Conservation (phyloP, 2,329 filamentous ascomycete genomes). For the Simplicillium sp. region DNA sequence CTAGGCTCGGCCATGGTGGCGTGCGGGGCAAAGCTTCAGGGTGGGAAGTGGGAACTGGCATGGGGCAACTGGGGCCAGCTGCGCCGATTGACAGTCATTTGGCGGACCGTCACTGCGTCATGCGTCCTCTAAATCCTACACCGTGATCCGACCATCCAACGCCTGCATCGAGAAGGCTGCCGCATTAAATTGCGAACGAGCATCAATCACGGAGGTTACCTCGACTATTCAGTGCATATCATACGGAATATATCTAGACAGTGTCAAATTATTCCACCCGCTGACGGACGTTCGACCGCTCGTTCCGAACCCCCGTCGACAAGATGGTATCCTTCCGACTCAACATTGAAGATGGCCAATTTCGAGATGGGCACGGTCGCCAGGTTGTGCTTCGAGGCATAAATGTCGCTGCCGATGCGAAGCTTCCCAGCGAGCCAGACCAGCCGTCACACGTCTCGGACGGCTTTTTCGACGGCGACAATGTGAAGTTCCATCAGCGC, state of each 20-base stretch:
- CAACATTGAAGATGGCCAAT: slow-evolving; percentile 74
- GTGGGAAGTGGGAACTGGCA: slow-evolving; percentile 4
- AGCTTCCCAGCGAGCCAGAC: slow-evolving; percentile 74
- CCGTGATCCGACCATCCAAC: no score
- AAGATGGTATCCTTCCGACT: slow-evolving; percentile 70
- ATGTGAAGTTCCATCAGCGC: slow-evolving; percentile 77
- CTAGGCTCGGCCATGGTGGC: slow-evolving; percentile 5
- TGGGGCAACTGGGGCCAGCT: slow-evolving; percentile 37
- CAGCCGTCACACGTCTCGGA: slow-evolving; percentile 69
- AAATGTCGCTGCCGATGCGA: slow-evolving; percentile 85
- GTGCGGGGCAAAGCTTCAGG: no score
- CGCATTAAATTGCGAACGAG: no score
- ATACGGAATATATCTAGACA: no score
- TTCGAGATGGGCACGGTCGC: slow-evolving; percentile 72
- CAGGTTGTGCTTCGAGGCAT: slow-evolving; percentile 88
- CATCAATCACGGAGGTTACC: no score
- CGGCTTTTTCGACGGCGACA: slow-evolving; percentile 86
- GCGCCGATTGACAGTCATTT: slow-evolving; percentile 13
- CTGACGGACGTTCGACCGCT: neutral
- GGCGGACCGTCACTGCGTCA: no score
- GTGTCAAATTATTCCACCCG: neutral
- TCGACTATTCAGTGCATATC: no score
- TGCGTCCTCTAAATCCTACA: no score
- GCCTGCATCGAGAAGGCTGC: no score
- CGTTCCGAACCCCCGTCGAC: neutral